These are phyloP conservation scores for Penicillium sp. DNA, from an alignment of 2,329 filamentous ascomycete species.

Conservation along the genomic window DNA sequence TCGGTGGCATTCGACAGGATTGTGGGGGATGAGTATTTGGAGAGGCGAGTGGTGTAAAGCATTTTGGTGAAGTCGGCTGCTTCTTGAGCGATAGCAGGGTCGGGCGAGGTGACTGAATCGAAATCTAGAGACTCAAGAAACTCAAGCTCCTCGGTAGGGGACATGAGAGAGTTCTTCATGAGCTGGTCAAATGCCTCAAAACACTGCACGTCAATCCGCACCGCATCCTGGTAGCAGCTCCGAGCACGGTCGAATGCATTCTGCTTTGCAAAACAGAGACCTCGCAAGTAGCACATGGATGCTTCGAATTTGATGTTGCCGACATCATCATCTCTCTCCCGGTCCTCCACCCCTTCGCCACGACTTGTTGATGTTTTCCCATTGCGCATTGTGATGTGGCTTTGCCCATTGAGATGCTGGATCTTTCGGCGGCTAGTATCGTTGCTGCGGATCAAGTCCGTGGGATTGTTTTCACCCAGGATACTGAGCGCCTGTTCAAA, in stretches of 20 bases:
- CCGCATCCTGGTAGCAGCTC: conserved; percentile 97
- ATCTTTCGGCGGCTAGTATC: conserved; percentile 68
- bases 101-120: conserved; percentile 71
- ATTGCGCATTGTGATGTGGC: conserved; percentile 50
- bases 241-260: conserved; percentile 97
- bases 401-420: conserved; percentile 61
- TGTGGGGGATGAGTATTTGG: conserved; percentile 87
- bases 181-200: conserved; percentile 98
- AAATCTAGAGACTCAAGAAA: conserved; percentile 90
- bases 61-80: conserved; percentile 92
- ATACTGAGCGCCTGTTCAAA: conserved; percentile 85
- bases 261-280: conserved; percentile 92
- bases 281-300: conserved; percentile 93
- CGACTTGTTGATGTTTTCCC: conserved; percentile 50
- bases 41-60: conserved; percentile 92
- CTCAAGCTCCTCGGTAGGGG: conserved; percentile 82
- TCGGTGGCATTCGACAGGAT: conserved; percentile 85
- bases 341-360: conserved; percentile 59
- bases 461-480: conserved; percentile 91
- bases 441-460: conserved; percentile 74
- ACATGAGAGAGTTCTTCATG: conserved; percentile 93
- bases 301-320: conserved; percentile 85
- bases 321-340: conserved; percentile 63
- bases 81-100: conserved; percentile 72
- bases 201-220: conserved; percentile 95